phyloP scores from a whole-genome alignment of 1,284 basidiomycete species.

The Porodaedalea pini region DNA sequence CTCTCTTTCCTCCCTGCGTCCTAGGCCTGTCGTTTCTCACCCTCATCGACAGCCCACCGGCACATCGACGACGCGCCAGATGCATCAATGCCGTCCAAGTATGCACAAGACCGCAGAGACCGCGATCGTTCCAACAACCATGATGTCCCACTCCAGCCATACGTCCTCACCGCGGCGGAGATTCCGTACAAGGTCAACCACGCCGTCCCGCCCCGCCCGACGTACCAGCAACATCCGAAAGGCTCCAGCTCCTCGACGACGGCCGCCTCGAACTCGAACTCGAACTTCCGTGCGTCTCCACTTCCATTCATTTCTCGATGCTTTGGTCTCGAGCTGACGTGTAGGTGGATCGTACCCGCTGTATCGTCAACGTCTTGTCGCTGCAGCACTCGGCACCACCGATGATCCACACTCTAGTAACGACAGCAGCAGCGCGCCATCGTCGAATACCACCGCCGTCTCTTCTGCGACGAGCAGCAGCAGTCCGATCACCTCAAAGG shows the following conservation, averaged over 20 bases:
- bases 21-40: neutral
- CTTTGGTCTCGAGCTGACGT: neutral
- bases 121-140: conserved; percentile 1
- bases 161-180: conserved; percentile 9
- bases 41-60: conserved; percentile 1
- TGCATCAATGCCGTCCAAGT: conserved; percentile 8
- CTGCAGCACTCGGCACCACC: neutral
- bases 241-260: conserved; percentile 1
- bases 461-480: neutral
- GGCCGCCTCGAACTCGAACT: neutral
- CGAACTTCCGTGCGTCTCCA: conserved; percentile 4
- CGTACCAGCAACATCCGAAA: neutral
- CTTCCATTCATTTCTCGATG: neutral
- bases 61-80: neutral
- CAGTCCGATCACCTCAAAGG: neutral
- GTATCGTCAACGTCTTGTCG: conserved; percentile 4
- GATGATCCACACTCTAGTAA: neutral
- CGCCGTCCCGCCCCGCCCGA: conserved; percentile 6
- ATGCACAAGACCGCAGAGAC: neutral
- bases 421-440: conserved; percentile 5
- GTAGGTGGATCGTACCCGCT: neutral
- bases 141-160: neutral
- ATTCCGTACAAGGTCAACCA: conserved; percentile 15
- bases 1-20: neutral
- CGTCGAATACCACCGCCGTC: neutral